Evolutionary conservation across 176 grass and related monocot species (phyloP).

Genomic region (bread wheat (Triticum aestivum)): IWGSC_CS_RefSeq_v2.1 NC_057801.1:664598400-664598899

Average conservation of each 20-base stretch:
- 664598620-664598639: constrained; percentile 73
- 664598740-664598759: constrained; percentile 35
- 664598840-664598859: constrained; percentile 79
- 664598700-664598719: constrained; percentile 77
- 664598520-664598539: constrained; percentile 69
- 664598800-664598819: not conserved
- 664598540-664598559: constrained; percentile 22
- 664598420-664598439: not conserved
- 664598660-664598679: constrained; percentile 86
- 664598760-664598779: not conserved
- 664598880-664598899: constrained; percentile 72
- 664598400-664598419: not conserved
- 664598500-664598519: constrained; percentile 88
- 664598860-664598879: constrained; percentile 88
- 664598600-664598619: constrained; percentile 56
- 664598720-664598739: constrained; percentile 84
- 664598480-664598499: constrained; percentile 86
- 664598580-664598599: constrained; percentile 17
- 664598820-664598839: constrained; percentile 58
- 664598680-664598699: constrained; percentile 82
- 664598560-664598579: constrained; percentile 11
- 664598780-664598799: not conserved
- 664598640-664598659: constrained; percentile 83
- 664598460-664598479: constrained; percentile 70
- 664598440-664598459: constrained; percentile 61